A percentile compares a stretch with the other conserved stretches of the same genome.
phyloP scores from a whole-genome alignment of 2,329 filamentous ascomycete genomes.

The Lasiodiplodia gonubiensis region DNA sequence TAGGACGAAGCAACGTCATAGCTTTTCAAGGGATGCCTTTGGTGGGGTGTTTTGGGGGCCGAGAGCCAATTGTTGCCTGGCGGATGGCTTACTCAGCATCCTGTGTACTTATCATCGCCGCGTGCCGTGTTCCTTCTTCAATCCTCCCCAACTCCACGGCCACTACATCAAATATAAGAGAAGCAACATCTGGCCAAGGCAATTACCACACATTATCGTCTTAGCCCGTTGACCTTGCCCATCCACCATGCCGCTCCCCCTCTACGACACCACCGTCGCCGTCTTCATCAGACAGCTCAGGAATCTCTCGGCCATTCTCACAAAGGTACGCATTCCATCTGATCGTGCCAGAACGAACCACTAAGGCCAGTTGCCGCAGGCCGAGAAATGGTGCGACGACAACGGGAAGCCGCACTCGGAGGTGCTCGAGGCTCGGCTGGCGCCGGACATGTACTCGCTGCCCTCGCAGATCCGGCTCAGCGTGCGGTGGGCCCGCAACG shows the following conservation, averaged over 20 bases:
- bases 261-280: constrained; percentile 48
- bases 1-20: too few species aligned
- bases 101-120: too few species aligned
- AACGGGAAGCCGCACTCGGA: constrained; percentile 35
- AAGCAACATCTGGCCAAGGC: too few species aligned
- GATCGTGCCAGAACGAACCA: constrained; percentile 15
- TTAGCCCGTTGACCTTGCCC: neutral
- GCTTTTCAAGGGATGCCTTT: too few species aligned
- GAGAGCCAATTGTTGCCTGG: too few species aligned
- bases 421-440: constrained; percentile 50
- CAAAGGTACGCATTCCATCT: constrained; percentile 51
- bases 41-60: too few species aligned
- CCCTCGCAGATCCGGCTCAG: constrained; percentile 56
- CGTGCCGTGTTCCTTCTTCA: too few species aligned
- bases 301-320: constrained; percentile 51
- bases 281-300: constrained; percentile 52
- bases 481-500: constrained; percentile 49
- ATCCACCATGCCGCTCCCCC: constrained; percentile 34
- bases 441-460: constrained; percentile 58
- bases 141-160: too few species aligned
- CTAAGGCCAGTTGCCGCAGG: neutral
- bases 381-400: constrained; percentile 15
- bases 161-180: too few species aligned
- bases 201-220: too few species aligned
- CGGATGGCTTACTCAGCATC: too few species aligned